Percentiles rank a stretch among this genome's conserved stretches.
Evolutionary conservation across 495 filamentous ascomycete species (phyloP).

Genomic region (Bryoglossum gracile): DNA sequence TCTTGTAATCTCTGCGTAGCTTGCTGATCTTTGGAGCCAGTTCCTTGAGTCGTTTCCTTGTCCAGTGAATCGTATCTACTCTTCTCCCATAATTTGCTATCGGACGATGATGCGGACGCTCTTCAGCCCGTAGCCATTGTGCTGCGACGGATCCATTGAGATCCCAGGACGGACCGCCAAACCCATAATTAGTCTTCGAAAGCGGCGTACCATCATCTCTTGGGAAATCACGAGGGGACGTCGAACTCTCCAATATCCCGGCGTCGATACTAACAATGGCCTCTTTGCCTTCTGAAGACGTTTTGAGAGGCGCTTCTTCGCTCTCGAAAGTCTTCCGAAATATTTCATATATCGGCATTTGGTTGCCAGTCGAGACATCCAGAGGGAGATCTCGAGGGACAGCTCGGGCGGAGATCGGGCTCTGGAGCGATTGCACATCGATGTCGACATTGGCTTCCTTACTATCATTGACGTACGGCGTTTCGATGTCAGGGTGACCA

Average conservation of each 20-base stretch:
- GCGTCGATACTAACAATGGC: neutral
- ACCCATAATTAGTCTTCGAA: conserved; percentile 28
- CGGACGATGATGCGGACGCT: conserved; percentile 77
- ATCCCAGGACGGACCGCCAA: conserved; percentile 31
- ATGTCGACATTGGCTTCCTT: neutral
- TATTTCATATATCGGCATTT: neutral
- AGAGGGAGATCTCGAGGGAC: no score
- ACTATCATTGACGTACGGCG: neutral
- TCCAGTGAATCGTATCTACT: conserved; percentile 94
- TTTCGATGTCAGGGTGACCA: conserved; percentile 39
- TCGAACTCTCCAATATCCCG: neutral
- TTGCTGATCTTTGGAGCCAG: conserved; percentile 73
- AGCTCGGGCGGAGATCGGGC: neutral
- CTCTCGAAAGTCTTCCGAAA: neutral
- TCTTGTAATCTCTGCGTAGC: conserved; percentile 63
- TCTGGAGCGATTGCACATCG: neutral
- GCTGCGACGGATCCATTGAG: conserved; percentile 53
- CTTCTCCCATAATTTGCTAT: conserved; percentile 76
- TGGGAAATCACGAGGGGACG: conserved; percentile 8
- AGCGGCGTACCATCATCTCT: conserved; percentile 17
- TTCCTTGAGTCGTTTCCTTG: conserved; percentile 69
- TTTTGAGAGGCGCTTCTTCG: neutral
- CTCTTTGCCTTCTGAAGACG: no score
- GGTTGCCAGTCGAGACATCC: no score
- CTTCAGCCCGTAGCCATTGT: conserved; percentile 66